These are phyloP conservation scores for Pichia sp. DNA, from an alignment of 1,139 yeast genomes.

Conservation along the genomic window DNA sequence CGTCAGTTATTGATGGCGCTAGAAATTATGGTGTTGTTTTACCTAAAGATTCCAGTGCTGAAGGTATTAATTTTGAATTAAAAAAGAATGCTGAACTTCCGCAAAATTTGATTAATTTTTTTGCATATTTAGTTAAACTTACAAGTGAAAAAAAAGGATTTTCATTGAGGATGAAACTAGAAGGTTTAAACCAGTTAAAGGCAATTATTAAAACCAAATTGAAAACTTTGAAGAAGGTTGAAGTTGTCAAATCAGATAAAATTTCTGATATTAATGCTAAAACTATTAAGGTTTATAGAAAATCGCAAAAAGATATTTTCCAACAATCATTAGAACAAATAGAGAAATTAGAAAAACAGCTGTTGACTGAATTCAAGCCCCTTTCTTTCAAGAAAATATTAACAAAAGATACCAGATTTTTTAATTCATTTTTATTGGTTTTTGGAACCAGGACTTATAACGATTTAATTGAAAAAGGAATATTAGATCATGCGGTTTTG, in stretches of 20 bases:
- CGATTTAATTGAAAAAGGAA: conserved; percentile 40
- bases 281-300: conserved; percentile 35
- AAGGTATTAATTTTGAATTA: conserved; percentile 22
- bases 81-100: conserved; percentile 33
- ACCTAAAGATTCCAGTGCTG: conserved; percentile 42
- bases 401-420: conserved; percentile 50
- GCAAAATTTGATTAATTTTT: conserved; percentile 41
- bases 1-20: conserved; percentile 19
- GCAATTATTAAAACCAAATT: conserved; percentile 46
- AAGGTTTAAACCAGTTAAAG: conserved; percentile 53
- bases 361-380: conserved; percentile 41
- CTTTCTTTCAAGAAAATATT: conserved; percentile 50
- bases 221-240: conserved; percentile 30
- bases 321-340: conserved; percentile 41
- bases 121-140: conserved; percentile 42
- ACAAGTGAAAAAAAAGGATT: conserved; percentile 32
- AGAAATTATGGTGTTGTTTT: conserved; percentile 18
- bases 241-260: conserved; percentile 5
- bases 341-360: conserved; percentile 44
- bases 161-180: conserved; percentile 48
- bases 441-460: conserved; percentile 55
- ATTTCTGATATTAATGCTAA: conserved; percentile 19
- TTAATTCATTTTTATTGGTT: conserved; percentile 47
- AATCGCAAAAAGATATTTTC: conserved; percentile 44
- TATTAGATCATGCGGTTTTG: conserved; percentile 55